Conservation (phyloP, 2,329 filamentous ascomycete species). For the Colletotrichum neosansevieriae region DNA sequence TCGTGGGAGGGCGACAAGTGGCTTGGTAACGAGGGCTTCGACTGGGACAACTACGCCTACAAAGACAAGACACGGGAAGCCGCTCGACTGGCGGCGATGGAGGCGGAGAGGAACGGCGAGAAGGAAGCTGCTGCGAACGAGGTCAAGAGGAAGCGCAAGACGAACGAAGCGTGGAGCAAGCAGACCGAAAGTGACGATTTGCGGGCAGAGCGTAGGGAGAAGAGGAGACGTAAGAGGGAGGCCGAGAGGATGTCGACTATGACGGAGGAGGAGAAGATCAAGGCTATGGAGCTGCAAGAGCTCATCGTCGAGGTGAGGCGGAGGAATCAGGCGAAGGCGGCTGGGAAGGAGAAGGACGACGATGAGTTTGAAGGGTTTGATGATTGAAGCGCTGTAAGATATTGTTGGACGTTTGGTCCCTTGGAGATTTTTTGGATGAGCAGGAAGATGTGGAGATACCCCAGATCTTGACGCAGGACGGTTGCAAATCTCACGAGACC, state of each 20-base stretch:
- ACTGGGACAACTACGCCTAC: slow-evolving; percentile 77
- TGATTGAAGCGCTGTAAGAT: slow-evolving; percentile 29
- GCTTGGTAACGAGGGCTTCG: slow-evolving; percentile 68
- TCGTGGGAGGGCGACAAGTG: slow-evolving; percentile 77
- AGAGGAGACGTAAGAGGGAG: slow-evolving; percentile 73
- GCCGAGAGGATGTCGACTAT: slow-evolving; percentile 72
- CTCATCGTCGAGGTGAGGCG: slow-evolving; percentile 74
- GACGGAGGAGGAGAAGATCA: slow-evolving; percentile 76
- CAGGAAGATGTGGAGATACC: slow-evolving; percentile 22
- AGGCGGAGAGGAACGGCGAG: slow-evolving; percentile 58
- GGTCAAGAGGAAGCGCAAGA: slow-evolving; percentile 68
- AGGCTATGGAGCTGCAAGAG: slow-evolving; percentile 71
- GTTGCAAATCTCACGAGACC: slow-evolving; percentile 21
- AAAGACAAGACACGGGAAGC: slow-evolving; percentile 79
- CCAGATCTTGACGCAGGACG: slow-evolving; percentile 13
- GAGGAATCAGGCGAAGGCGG: slow-evolving; percentile 63
- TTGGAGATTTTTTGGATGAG: neutral
- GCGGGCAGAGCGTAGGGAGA: slow-evolving; percentile 72
- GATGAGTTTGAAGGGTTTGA: slow-evolving; percentile 73
- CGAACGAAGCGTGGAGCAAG: slow-evolving; percentile 79
- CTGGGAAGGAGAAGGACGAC: slow-evolving; percentile 47
- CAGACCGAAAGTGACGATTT: slow-evolving; percentile 75
- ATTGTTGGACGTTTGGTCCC: neutral
- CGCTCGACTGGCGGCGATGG: slow-evolving; percentile 69
- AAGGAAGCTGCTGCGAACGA: slow-evolving; percentile 50